These are phyloP conservation scores for Monosporascus ibericus DNA, from an alignment of 2,329 filamentous ascomycete species.

Conservation along the genomic window DNA sequence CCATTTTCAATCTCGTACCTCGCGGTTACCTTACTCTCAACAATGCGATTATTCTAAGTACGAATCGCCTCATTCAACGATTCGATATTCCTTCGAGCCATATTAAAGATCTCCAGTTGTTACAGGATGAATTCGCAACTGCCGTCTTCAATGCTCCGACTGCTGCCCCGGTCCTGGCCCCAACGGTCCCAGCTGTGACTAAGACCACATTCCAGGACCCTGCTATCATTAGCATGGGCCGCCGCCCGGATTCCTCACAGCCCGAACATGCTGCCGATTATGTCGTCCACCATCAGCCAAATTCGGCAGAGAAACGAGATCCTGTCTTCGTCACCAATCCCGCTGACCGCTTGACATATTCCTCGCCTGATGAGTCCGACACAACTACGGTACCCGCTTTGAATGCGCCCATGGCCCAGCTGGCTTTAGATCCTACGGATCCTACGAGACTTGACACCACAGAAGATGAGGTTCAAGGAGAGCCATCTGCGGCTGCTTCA, in stretches of 20 bases:
- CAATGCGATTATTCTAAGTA: not conserved
- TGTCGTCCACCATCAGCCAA: conserved; percentile 19
- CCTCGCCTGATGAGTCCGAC: conserved; percentile 19
- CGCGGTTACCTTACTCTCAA: not conserved
- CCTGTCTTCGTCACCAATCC: conserved; percentile 17
- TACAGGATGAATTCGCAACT: conserved; percentile 1
- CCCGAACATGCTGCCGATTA: conserved; percentile 9
- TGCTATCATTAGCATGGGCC: conserved; percentile 68
- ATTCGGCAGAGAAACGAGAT: conserved; percentile 26
- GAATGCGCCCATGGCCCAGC: conserved; percentile 5
- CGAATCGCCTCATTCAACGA: not conserved
- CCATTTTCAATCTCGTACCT: not conserved
- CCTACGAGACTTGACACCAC: conserved; percentile 9
- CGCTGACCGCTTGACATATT: conserved; percentile 17
- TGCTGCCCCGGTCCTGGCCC: conserved; percentile 17
- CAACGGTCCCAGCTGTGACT: conserved; percentile 15
- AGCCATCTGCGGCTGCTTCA: conserved; percentile 12
- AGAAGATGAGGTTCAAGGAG: conserved; percentile 12
- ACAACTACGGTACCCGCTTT: conserved; percentile 7
- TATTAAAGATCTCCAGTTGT: conserved; percentile 18
- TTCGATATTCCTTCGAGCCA: conserved; percentile 4
- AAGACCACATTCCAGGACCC: conserved; percentile 64
- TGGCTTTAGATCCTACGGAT: conserved; percentile 13
- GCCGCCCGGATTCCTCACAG: conserved; percentile 24
- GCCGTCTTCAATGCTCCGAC: not conserved